Evolutionary conservation across 2,329 filamentous ascomycete genomes (phyloP).

Genomic region (Pseudogymnoascus sp.): DNA sequence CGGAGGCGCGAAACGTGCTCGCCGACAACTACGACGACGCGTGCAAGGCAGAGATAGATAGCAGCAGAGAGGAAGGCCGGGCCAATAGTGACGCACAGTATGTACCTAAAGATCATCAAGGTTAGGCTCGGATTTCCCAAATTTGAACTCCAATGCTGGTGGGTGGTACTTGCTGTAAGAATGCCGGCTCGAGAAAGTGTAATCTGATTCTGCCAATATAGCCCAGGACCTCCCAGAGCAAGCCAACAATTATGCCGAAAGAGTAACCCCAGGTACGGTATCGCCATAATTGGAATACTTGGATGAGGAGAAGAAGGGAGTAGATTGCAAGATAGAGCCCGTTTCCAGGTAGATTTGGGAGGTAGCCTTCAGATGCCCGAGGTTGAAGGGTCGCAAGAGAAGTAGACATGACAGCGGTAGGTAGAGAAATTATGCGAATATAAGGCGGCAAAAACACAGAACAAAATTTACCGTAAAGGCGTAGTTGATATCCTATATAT

Average conservation of each 20-base stretch:
- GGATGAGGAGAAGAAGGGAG: conserved; percentile 39
- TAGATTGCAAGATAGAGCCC: conserved; percentile 46
- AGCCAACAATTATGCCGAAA: conserved; percentile 43
- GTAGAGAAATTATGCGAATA: neutral
- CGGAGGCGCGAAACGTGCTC: conserved; percentile 39
- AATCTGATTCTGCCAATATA: conserved; percentile 45
- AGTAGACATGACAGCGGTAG: neutral
- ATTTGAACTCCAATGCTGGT: conserved; percentile 35
- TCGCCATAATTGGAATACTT: conserved; percentile 41
- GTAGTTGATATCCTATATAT: neutral
- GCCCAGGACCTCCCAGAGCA: conserved; percentile 46
- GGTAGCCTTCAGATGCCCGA: conserved; percentile 26
- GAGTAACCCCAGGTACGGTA: conserved; percentile 50
- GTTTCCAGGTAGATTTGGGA: conserved; percentile 43
- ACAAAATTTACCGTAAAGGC: neutral
- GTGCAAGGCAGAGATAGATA: conserved; percentile 50
- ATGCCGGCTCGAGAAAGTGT: conserved; percentile 29
- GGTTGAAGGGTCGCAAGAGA: neutral
- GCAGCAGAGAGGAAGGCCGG: conserved; percentile 48
- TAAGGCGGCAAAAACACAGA: neutral
- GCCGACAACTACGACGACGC: conserved; percentile 50
- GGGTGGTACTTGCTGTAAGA: conserved; percentile 43
- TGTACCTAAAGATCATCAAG: conserved; percentile 36
- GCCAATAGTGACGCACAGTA: conserved; percentile 47
- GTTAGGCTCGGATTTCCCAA: neutral